Conservation (phyloP, 2,329 filamentous ascomycete species). For the Colletotrichum lindemuthianum region DNA sequence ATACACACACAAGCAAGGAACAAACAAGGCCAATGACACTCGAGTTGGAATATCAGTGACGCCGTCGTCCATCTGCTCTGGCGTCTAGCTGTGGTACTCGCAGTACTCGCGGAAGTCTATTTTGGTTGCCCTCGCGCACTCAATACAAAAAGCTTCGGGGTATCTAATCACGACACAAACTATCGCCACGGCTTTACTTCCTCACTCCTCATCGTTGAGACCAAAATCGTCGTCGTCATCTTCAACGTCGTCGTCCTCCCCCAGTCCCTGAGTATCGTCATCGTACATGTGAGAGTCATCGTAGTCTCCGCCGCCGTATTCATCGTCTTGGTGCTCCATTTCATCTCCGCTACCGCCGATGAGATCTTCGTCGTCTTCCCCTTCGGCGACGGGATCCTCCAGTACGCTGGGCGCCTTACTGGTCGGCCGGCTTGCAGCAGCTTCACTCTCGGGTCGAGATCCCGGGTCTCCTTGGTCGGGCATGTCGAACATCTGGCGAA, state of each 20-base stretch:
- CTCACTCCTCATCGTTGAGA: slow-evolving; percentile 32
- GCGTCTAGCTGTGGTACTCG: too few relatives aligned
- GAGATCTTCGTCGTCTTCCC: slow-evolving; percentile 43
- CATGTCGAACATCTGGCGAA: slow-evolving; percentile 66
- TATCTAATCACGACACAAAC: neutral
- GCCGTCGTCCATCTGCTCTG: too few relatives aligned
- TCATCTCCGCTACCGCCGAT: slow-evolving; percentile 40
- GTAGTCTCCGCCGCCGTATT: slow-evolving; percentile 48
- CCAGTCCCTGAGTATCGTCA: slow-evolving; percentile 31
- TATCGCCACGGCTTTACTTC: neutral
- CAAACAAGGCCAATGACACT: too few relatives aligned
- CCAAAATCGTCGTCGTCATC: slow-evolving; percentile 33
- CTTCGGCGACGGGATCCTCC: slow-evolving; percentile 49
- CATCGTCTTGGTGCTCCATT: slow-evolving; percentile 43
- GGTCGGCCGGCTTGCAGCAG: slow-evolving; percentile 45
- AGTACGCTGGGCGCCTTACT: slow-evolving; percentile 49
- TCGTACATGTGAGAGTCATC: slow-evolving; percentile 40
- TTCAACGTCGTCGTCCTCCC: slow-evolving; percentile 29
- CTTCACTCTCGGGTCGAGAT: slow-evolving; percentile 60
- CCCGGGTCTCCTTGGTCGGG: slow-evolving; percentile 56
- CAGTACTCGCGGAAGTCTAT: too few relatives aligned
- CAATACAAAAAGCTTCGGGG: too few relatives aligned
- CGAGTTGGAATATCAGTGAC: too few relatives aligned
- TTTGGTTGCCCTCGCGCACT: too few relatives aligned
- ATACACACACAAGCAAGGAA: too few relatives aligned